These are phyloP conservation scores for Starmerella bombicola DNA, from an alignment of 805 yeast genomes.

Conservation along the genomic window DNA sequence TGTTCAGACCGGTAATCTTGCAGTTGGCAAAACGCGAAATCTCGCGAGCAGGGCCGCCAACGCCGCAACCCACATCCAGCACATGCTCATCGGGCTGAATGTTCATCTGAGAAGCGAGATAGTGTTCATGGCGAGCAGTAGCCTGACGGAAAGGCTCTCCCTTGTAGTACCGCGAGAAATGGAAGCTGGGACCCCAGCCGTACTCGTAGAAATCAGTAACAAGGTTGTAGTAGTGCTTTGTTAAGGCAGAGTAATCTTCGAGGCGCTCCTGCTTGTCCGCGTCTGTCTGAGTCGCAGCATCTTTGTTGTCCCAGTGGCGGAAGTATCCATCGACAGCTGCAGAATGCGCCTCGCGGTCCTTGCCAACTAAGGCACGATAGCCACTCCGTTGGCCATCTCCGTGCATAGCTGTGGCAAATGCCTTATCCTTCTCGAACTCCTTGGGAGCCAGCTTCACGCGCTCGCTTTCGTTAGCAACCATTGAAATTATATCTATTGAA, in stretches of 20 bases:
- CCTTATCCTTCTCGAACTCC: slow-evolving; percentile 46
- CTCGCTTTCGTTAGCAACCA: slow-evolving; percentile 1
- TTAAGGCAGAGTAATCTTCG: slow-evolving; percentile 75
- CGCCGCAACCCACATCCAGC: slow-evolving; percentile 97
- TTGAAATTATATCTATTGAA: neutral
- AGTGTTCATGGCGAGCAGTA: slow-evolving; percentile 90
- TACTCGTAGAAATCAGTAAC: slow-evolving; percentile 97
- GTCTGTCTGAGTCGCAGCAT: slow-evolving; percentile 51
- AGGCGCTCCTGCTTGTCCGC: slow-evolving; percentile 43
- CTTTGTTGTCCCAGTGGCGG: slow-evolving; percentile 85
- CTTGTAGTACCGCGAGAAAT: slow-evolving; percentile 82
- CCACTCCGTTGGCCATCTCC: slow-evolving; percentile 67
- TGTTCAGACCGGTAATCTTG: slow-evolving; percentile 78
- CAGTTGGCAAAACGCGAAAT: slow-evolving; percentile 83
- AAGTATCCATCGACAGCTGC: slow-evolving; percentile 83
- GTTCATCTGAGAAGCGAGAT: slow-evolving; percentile 75
- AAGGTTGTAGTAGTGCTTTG: slow-evolving; percentile 91
- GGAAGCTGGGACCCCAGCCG: slow-evolving; percentile 99
- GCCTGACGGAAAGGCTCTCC: slow-evolving; percentile 94
- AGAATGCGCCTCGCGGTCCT: slow-evolving; percentile 65
- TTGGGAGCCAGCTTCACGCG: slow-evolving; percentile 37
- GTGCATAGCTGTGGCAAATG: slow-evolving; percentile 75
- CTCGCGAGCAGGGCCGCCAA: slow-evolving; percentile 98
- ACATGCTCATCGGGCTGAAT: slow-evolving; percentile 71
- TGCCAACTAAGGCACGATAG: slow-evolving; percentile 59